phyloP scores from a whole-genome alignment of 2,329 filamentous ascomycete genomes.

The Arthroderma sp. region DNA sequence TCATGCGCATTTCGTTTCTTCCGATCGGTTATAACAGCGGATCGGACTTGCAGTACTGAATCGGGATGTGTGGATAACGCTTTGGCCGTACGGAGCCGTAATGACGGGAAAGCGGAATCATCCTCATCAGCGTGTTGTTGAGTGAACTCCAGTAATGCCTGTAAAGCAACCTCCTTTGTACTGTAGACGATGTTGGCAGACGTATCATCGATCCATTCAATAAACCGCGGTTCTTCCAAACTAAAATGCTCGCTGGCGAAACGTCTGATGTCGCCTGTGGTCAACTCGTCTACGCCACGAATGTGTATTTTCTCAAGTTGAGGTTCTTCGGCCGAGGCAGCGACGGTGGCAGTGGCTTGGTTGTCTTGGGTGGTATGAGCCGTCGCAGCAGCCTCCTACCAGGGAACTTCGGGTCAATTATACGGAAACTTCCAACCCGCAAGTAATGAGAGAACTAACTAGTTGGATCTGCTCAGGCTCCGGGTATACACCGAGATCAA shows the following conservation, averaged over 20 bases:
- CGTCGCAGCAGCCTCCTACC: not conserved
- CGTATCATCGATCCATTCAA: constrained; percentile 93
- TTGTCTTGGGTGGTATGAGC: not conserved
- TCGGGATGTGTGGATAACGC: constrained; percentile 55
- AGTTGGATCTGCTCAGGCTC: constrained; percentile 23
- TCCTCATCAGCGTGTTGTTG: constrained; percentile 23
- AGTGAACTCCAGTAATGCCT: constrained; percentile 41
- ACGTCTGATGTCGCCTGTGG: constrained; percentile 62
- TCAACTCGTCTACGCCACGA: constrained; percentile 67
- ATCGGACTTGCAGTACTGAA: constrained; percentile 55
- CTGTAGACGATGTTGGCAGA: constrained; percentile 77
- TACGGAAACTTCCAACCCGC: not conserved
- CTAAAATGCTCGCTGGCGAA: constrained; percentile 59
- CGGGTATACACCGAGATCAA: constrained; percentile 41
- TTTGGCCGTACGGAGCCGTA: constrained; percentile 59
- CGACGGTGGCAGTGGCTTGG: not conserved
- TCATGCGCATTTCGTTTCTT: constrained; percentile 68
- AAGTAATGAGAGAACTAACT: constrained; percentile 5
- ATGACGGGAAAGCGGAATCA: constrained; percentile 35
- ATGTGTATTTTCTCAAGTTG: constrained; percentile 60
- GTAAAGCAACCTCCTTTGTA: constrained; percentile 38
- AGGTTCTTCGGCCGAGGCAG: constrained; percentile 18
- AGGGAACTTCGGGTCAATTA: not conserved
- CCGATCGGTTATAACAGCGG: constrained; percentile 61
- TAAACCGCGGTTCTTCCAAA: constrained; percentile 40